Evolutionary conservation across 768 basidiomycete species (phyloP), one percentile per base, ranked within the genome.

Genomic region (Auricularia sp.): DNA sequence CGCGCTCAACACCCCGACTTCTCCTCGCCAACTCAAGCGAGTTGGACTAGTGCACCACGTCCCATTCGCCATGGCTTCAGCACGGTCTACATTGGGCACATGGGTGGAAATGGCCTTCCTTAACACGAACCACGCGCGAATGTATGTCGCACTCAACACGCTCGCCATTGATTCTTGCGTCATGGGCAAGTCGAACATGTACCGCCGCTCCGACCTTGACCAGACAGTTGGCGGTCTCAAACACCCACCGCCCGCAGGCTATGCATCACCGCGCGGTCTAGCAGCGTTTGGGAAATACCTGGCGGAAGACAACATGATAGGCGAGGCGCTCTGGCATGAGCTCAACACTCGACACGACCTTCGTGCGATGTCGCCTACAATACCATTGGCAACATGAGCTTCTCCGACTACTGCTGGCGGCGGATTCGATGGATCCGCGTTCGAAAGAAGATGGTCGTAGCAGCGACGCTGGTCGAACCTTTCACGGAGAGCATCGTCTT

Each of bases 291-390:
- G 87, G 0, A 85, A 87, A 12, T 98, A 88, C 75, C 82, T 98
- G 53, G 96, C 97, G 0, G 97, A 99, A 75, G 97, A 99, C 77
- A 98, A 98, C 76, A 96, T 92, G 91, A 96, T 99, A 64, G 97
- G 87, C 18, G 80, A 84, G 59, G 85, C 91, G 1, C 77, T 99
- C 12, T 98, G 94, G 97, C 92, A 98, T 72, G 92, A 98, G 73
- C 80, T 98, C 2, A 87, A 84, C 42, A 78, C 93, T 42, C 83
- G 90, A 58, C 97, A 99, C 72, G 88, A 92, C 64, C 81, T 98
- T 95, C 93, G 0, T 88, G 86, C 72, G 96, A 98, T 71, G 86
- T 96, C 63, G 95, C 89, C 1, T 83, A 85, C 56, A 97, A 98
- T 71, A 85, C 87, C 8, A 84, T 98, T 54, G 95, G 93, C 21